Conservation (phyloP, 1,284 basidiomycete genomes). For the Pterulicium gracile region DNA sequence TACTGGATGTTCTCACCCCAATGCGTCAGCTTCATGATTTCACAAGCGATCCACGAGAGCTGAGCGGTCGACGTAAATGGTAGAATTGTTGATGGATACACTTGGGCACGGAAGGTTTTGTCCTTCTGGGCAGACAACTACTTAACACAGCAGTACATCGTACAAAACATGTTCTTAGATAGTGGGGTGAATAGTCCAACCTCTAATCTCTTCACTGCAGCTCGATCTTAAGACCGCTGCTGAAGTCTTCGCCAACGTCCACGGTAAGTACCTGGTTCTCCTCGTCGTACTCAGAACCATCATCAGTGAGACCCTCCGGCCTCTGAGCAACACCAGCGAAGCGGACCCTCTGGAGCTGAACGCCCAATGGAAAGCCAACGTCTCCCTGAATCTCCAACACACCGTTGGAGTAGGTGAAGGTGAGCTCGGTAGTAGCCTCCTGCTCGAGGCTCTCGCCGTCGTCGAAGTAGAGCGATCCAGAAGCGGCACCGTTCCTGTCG, state of each 20-base stretch:
- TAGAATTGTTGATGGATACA: too few species aligned
- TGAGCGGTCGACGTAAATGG: too few species aligned
- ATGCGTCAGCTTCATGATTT: too few species aligned
- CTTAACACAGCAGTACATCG: too few species aligned
- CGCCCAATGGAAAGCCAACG: neutral
- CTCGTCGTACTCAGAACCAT: neutral
- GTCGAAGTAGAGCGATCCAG: slow-evolving; percentile 47
- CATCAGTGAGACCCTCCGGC: neutral
- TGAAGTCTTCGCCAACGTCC: neutral
- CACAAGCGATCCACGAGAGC: too few species aligned
- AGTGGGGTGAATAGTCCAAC: too few species aligned
- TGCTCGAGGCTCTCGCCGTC: slow-evolving; percentile 30
- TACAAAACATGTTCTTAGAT: too few species aligned
- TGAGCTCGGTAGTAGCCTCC: neutral
- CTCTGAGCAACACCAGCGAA: neutral
- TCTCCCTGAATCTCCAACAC: neutral
- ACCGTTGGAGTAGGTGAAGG: neutral
- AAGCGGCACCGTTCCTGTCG: slow-evolving; percentile 31
- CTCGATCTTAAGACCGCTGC: neutral
- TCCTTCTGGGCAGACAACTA: too few species aligned
- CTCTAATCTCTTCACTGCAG: too few species aligned
- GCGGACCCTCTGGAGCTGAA: neutral
- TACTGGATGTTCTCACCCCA: too few species aligned
- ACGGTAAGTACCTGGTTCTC: neutral
- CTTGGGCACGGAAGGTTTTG: too few species aligned